Evolutionary conservation across 352 stramenopile species (phyloP).

Genomic region (Globisporangium takayamanum): DNA sequence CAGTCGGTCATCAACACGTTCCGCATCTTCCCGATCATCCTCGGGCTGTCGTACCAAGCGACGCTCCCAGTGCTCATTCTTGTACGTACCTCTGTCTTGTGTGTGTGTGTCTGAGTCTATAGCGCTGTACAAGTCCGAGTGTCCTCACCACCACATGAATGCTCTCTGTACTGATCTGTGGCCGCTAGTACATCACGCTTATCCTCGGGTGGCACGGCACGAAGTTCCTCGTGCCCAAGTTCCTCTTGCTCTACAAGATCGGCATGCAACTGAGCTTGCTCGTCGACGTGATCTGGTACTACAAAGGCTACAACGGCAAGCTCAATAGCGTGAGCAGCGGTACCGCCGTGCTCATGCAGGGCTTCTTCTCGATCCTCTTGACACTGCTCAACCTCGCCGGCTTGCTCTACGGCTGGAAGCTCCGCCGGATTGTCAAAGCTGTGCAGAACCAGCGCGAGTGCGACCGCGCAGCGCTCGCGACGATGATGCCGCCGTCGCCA

Average conservation of each 20-base stretch:
- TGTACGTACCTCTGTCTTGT: conserved; percentile 23
- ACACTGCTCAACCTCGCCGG: conserved; percentile 72
- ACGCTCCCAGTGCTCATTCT: conserved; percentile 81
- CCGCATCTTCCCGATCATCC: conserved; percentile 82
- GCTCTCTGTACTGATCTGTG: background rate
- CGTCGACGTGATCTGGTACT: conserved; percentile 86
- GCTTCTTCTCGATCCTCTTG: conserved; percentile 79
- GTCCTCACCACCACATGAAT: background rate
- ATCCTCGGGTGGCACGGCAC: conserved; percentile 85
- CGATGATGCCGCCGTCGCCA: conserved; percentile 59
- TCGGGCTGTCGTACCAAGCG: conserved; percentile 78
- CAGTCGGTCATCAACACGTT: conserved; percentile 77
- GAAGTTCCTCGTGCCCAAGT: conserved; percentile 84
- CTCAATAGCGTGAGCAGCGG: conserved; percentile 63
- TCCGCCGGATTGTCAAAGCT: conserved; percentile 80
- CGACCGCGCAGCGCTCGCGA: conserved; percentile 70
- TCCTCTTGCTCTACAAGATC: conserved; percentile 86
- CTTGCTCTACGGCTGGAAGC: conserved; percentile 84
- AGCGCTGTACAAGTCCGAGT: background rate
- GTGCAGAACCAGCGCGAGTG: conserved; percentile 78
- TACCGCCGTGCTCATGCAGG: conserved; percentile 81
- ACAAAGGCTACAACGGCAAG: conserved; percentile 82
- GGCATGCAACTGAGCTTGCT: conserved; percentile 83
- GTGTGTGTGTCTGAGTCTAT: background rate
- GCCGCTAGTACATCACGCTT: conserved; percentile 62